phyloP scores from a whole-genome alignment of 306 rosid species.

The Pterocarpus macrocarpus region DNA sequence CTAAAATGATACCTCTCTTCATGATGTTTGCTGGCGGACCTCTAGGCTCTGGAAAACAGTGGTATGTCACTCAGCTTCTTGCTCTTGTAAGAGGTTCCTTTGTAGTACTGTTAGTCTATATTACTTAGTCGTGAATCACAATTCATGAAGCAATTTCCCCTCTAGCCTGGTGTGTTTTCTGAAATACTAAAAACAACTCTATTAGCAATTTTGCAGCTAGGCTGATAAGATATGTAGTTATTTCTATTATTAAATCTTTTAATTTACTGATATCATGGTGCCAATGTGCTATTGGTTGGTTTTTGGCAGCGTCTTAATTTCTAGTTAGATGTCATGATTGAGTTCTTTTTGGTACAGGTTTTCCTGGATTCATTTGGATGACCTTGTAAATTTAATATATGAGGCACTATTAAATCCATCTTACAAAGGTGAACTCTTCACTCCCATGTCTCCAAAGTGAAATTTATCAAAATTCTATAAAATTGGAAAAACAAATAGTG shows the following conservation, averaged over 20 bases:
- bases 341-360: slow-evolving; percentile 61
- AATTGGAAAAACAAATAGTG: neutral
- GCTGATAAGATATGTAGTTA: neutral
- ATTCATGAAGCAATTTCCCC: neutral
- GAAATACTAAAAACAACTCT: neutral
- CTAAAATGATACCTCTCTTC: slow-evolving; percentile 96
- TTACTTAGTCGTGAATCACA: neutral
- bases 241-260: neutral
- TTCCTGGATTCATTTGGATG: slow-evolving; percentile 99
- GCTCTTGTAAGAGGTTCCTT: slow-evolving; percentile 30
- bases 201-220: slow-evolving; percentile 8
- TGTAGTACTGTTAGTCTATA: slow-evolving; percentile 33
- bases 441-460: slow-evolving; percentile 12
- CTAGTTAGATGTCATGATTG: slow-evolving; percentile 15
- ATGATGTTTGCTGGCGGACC: slow-evolving; percentile 98
- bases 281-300: slow-evolving; percentile 22
- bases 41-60: slow-evolving; percentile 92
- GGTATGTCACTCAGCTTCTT: slow-evolving; percentile 63
- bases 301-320: slow-evolving; percentile 7
- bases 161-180: neutral
- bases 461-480: neutral
- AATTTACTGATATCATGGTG: slow-evolving; percentile 23
- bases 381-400: slow-evolving; percentile 86
- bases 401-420: slow-evolving; percentile 92
- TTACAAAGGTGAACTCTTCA: slow-evolving; percentile 69